These are phyloP conservation scores for Fomitopsis palustris DNA, from an alignment of 1,284 basidiomycete species.

Conservation along the genomic window DNA sequence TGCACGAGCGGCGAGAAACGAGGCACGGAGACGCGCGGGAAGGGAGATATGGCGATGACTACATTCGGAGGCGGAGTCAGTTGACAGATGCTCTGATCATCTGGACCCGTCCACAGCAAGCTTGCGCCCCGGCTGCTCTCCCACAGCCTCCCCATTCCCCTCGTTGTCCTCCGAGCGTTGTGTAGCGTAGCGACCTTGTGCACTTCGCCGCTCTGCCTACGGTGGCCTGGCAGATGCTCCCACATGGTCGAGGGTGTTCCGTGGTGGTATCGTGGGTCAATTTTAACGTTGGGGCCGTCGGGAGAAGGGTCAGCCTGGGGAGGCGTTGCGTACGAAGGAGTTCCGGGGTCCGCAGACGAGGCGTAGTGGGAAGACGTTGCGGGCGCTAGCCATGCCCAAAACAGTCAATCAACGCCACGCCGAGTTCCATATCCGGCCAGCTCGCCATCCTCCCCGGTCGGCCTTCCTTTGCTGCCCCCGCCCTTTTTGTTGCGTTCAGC, in stretches of 20 bases:
- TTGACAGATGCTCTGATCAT: constrained; percentile 4
- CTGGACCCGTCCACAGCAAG: neutral
- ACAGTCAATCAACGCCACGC: constrained; percentile 31
- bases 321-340: constrained; percentile 6
- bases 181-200: neutral
- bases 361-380: constrained; percentile 30
- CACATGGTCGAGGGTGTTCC: too few relatives aligned
- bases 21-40: neutral
- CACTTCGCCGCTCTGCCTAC: neutral
- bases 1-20: neutral
- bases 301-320: neutral
- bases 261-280: neutral
- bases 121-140: neutral
- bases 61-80: constrained; percentile 2
- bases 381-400: constrained; percentile 23
- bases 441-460: constrained; percentile 19
- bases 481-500: constrained; percentile 7
- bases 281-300: neutral
- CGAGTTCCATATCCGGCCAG: constrained; percentile 16
- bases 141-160: neutral
- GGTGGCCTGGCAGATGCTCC: too few relatives aligned
- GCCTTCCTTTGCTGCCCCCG: constrained; percentile 18
- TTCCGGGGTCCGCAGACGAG: constrained; percentile 20
- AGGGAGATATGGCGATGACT: constrained; percentile 1
- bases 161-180: neutral